Evolutionary conservation across 1,139 yeast genomes (phyloP).

Genomic region (Petasospora rhodanensis): DNA sequence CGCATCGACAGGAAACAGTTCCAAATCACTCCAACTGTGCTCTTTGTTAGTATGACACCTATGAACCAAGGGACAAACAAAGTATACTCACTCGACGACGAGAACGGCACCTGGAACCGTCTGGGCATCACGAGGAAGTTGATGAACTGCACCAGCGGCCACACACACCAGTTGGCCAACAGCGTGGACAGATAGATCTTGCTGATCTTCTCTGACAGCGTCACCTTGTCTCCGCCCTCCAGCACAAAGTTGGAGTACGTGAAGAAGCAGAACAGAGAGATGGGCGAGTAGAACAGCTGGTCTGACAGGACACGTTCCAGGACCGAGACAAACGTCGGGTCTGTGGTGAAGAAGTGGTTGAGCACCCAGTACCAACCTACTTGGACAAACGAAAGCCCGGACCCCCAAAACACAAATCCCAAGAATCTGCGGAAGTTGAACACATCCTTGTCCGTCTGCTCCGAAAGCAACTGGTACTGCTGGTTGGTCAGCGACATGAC

Average conservation of each 20-base stretch:
- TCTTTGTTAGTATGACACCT: slow-evolving; percentile 16
- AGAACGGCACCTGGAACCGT: slow-evolving; percentile 83
- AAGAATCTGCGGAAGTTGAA: slow-evolving; percentile 70
- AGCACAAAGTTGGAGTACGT: slow-evolving; percentile 78
- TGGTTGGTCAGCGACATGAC: slow-evolving; percentile 25
- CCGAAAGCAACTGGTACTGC: slow-evolving; percentile 35
- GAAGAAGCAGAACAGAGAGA: slow-evolving; percentile 76
- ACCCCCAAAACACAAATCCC: slow-evolving; percentile 87
- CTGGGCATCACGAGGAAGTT: slow-evolving; percentile 81
- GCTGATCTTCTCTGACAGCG: slow-evolving; percentile 58
- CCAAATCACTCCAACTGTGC: slow-evolving; percentile 26
- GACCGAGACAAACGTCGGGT: slow-evolving; percentile 79
- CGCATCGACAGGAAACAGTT: slow-evolving; percentile 81
- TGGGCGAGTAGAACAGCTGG: slow-evolving; percentile 84
- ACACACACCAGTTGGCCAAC: slow-evolving; percentile 75
- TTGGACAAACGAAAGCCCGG: slow-evolving; percentile 75
- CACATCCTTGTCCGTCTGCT: slow-evolving; percentile 32
- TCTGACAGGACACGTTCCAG: slow-evolving; percentile 84
- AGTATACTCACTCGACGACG: slow-evolving; percentile 73
- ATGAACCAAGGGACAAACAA: no score
- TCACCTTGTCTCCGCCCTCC: slow-evolving; percentile 67
- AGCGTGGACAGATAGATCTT: slow-evolving; percentile 71
- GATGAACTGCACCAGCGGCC: slow-evolving; percentile 93
- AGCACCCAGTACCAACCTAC: slow-evolving; percentile 86
- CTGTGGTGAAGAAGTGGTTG: slow-evolving; percentile 70